Evolutionary conservation across 1,139 yeast species (phyloP).

Genomic region (Kurtzmaniella natalensis): DNA sequence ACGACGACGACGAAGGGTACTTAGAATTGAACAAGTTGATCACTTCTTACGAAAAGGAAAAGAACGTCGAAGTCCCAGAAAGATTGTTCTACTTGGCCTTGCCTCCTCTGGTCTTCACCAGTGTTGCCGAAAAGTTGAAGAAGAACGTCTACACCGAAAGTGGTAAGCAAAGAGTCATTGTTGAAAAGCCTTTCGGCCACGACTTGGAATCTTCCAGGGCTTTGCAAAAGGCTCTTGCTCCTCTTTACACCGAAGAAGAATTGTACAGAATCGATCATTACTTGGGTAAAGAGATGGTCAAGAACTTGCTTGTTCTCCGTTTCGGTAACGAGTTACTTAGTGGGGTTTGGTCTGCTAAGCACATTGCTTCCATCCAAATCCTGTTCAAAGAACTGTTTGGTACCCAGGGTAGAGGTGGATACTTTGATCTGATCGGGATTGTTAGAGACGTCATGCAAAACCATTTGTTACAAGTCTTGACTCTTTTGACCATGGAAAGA

Average conservation of each 20-base stretch:
- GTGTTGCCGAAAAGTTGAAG: conserved; percentile 73
- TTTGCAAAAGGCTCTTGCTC: conserved; percentile 73
- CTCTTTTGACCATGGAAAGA: conserved; percentile 91
- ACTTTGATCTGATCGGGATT: conserved; percentile 91
- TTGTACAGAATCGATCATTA: conserved; percentile 95
- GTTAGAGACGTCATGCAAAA: conserved; percentile 98
- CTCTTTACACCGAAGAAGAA: conserved; percentile 87
- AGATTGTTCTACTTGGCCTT: conserved; percentile 88
- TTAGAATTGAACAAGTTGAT: conserved; percentile 50
- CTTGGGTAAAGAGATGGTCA: conserved; percentile 96
- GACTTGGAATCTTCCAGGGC: conserved; percentile 76
- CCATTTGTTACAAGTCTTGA: conserved; percentile 88
- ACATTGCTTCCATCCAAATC: conserved; percentile 76
- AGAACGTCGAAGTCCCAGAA: conserved; percentile 48
- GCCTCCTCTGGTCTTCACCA: conserved; percentile 88
- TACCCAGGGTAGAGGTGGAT: conserved; percentile 98
- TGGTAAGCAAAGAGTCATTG: conserved; percentile 77
- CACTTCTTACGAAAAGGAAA: conserved; percentile 52
- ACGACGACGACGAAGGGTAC: conserved; percentile 77
- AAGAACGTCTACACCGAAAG: conserved; percentile 59
- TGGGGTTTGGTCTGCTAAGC: conserved; percentile 83
- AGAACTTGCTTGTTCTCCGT: conserved; percentile 81
- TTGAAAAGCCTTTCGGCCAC: conserved; percentile 97
- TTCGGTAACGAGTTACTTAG: conserved; percentile 84
- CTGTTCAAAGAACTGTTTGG: conserved; percentile 96